Conservation (phyloP, 2,329 filamentous ascomycete genomes). For the Paraphoma chrysanthemicola region DNA sequence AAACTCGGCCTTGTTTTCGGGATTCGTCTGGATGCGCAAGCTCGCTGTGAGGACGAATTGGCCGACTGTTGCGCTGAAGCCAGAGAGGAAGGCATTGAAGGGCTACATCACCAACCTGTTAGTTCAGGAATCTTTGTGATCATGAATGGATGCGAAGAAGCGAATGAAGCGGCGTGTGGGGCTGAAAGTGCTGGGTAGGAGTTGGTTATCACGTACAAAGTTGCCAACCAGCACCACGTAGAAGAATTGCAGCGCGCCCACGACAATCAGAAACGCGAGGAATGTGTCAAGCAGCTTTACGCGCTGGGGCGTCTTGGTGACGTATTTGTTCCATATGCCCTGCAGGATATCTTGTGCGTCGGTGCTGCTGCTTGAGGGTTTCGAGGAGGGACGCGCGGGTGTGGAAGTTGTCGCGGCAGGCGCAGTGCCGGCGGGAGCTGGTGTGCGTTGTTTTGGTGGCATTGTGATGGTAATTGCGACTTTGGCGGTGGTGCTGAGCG, state of each 20-base stretch:
- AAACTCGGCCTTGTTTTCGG: slow-evolving; percentile 80
- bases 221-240: slow-evolving; percentile 94
- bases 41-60: slow-evolving; percentile 95
- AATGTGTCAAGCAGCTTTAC: slow-evolving; percentile 93
- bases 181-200: neutral
- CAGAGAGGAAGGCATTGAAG: slow-evolving; percentile 97
- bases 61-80: slow-evolving; percentile 92
- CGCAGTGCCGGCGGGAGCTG: slow-evolving; percentile 16
- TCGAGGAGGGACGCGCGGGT: slow-evolving; percentile 24
- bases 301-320: slow-evolving; percentile 82
- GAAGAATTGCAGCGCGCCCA: slow-evolving; percentile 88
- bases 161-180: neutral
- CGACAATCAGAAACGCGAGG: slow-evolving; percentile 82
- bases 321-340: slow-evolving; percentile 80
- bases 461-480: slow-evolving; percentile 22
- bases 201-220: slow-evolving; percentile 72
- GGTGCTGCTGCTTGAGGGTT: slow-evolving; percentile 30
- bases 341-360: slow-evolving; percentile 65
- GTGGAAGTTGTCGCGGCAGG: slow-evolving; percentile 23
- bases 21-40: slow-evolving; percentile 90
- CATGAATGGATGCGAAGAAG: neutral
- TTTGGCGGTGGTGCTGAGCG: neutral
- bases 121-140: neutral
- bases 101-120: slow-evolving; percentile 65
- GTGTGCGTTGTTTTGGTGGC: slow-evolving; percentile 42